phyloP scores from a whole-genome alignment of 345 rosid genomes.

The Viola odorata region DNA sequence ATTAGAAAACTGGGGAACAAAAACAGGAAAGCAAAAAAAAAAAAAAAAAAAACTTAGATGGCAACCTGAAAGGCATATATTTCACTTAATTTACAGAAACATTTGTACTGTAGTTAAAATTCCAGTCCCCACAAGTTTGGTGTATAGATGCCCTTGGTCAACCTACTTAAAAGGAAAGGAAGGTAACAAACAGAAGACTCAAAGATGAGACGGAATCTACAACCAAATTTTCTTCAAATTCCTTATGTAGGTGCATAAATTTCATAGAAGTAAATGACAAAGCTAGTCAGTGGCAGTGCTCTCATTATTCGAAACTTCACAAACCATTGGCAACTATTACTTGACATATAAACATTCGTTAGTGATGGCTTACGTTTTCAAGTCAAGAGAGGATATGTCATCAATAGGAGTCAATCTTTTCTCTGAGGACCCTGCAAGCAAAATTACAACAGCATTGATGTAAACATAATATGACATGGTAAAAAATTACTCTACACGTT shows the following conservation, averaged over 20 bases:
- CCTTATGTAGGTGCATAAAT: neutral
- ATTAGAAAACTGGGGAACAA: neutral
- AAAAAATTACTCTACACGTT: constrained; percentile 1
- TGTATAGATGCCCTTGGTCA: neutral
- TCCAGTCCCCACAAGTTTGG: too few relatives aligned
- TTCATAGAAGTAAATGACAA: neutral
- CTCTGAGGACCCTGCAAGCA: constrained; percentile 55
- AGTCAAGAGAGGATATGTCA: constrained; percentile 54
- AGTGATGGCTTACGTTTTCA: constrained; percentile 55
- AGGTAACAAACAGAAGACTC: neutral
- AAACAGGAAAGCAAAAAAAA: neutral
- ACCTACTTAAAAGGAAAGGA: constrained; percentile 1
- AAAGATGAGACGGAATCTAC: neutral
- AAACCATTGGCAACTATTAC: neutral
- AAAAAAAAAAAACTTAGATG: neutral
- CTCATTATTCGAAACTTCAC: neutral
- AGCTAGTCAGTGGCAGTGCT: neutral
- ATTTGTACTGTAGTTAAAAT: neutral
- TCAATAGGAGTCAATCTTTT: constrained; percentile 53
- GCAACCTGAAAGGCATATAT: neutral
- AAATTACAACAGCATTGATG: constrained; percentile 1
- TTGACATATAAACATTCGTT: neutral
- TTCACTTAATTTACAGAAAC: neutral
- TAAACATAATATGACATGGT: neutral
- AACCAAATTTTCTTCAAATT: neutral